These are phyloP conservation scores for Dactylellina sp. DNA, from an alignment of 2,329 filamentous ascomycete genomes.

Conservation along the genomic window DNA sequence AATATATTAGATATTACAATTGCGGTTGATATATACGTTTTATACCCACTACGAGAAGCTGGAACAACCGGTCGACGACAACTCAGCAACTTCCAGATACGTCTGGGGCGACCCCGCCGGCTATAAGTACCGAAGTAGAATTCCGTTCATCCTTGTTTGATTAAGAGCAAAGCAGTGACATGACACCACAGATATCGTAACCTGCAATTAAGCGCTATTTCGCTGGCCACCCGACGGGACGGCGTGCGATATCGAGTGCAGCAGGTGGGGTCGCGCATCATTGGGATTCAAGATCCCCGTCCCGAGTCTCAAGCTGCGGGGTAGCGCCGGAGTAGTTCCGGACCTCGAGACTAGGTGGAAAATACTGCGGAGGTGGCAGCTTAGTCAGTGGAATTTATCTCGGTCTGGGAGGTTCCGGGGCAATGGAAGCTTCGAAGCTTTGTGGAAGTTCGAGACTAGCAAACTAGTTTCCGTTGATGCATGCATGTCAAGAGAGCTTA, in stretches of 20 bases:
- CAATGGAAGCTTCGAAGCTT: background rate
- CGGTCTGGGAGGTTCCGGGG: background rate
- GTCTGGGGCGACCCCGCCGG: background rate
- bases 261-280: background rate
- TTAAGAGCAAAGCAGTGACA: background rate
- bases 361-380: slow-evolving; percentile 6
- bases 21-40: no score
- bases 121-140: background rate
- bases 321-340: background rate
- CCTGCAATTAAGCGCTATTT: slow-evolving; percentile 1
- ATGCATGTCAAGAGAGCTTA: no score
- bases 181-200: background rate
- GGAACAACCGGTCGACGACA: no score
- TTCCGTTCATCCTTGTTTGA: background rate
- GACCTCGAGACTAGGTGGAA: slow-evolving; percentile 2
- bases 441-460: no score
- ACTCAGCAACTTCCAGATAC: background rate
- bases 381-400: background rate
- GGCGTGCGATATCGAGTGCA: background rate
- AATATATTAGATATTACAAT: no score
- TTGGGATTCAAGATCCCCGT: slow-evolving; percentile 5
- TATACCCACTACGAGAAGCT: no score
- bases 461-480: no score
- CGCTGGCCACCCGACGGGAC: background rate
- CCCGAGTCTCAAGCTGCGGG: background rate